Percentiles rank a stretch among this genome's conserved stretches.
phyloP scores from a whole-genome alignment of 2,329 filamentous ascomycete genomes.

The Ceratocystis cacaofunesta region DNA sequence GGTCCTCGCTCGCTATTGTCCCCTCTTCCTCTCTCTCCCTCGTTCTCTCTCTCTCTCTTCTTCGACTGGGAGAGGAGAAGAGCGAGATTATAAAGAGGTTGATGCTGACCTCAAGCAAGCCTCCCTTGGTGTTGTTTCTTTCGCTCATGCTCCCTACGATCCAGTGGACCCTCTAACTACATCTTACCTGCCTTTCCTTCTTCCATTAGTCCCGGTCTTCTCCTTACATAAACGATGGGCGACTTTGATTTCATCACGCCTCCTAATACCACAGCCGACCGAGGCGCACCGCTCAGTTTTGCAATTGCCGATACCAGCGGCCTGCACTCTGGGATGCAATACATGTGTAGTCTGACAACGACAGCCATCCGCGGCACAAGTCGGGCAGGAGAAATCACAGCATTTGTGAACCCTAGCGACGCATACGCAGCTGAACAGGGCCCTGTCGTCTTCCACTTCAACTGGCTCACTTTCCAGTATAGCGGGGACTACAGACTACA shows the following conservation, averaged over 20 bases:
- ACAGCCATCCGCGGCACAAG: slow-evolving; percentile 1
- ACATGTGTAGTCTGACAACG: slow-evolving; percentile 3
- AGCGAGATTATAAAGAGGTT: neutral
- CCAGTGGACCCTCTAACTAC: neutral
- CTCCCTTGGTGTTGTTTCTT: neutral
- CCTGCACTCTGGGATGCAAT: neutral
- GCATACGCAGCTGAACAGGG: neutral
- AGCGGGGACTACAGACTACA: neutral
- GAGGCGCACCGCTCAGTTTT: neutral
- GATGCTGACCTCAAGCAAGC: neutral
- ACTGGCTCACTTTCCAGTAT: neutral
- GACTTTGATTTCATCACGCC: neutral
- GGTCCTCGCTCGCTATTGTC: neutral
- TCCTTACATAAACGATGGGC: neutral
- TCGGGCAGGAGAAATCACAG: neutral
- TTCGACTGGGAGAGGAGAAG: neutral
- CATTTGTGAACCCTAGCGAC: neutral
- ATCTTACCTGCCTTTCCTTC: neutral
- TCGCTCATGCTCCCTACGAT: neutral
- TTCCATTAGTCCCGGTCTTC: neutral
- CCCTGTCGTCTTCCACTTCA: neutral
- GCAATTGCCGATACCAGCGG: neutral
- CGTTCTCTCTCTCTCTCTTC: neutral
- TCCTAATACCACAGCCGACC: neutral
- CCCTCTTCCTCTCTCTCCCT: neutral